phyloP scores from a whole-genome alignment of 768 basidiomycete genomes.

The Lactarius pseudohatsudake region DNA sequence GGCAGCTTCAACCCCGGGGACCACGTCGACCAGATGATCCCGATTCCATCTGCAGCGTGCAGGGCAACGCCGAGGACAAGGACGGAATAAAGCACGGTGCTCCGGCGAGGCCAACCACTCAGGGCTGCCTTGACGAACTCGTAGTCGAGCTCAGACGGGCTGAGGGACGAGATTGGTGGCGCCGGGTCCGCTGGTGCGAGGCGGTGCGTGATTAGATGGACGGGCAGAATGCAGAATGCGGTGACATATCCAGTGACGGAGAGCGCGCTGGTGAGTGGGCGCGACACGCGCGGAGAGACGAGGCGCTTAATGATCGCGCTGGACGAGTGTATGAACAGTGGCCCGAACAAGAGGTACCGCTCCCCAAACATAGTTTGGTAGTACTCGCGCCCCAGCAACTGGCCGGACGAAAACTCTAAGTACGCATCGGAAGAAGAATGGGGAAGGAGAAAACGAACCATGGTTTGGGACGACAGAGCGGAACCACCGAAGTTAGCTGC shows the following conservation, averaged over 20 bases:
- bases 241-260: constrained; percentile 63
- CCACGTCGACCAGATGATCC: constrained; percentile 53
- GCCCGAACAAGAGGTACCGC: constrained; percentile 62
- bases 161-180: constrained; percentile 55
- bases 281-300: constrained; percentile 41
- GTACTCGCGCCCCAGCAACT: constrained; percentile 84
- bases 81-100: constrained; percentile 60
- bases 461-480: constrained; percentile 62
- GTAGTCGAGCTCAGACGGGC: constrained; percentile 77
- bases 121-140: constrained; percentile 80
- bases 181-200: constrained; percentile 46
- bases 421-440: background rate
- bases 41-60: constrained; percentile 64
- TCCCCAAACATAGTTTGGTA: constrained; percentile 76
- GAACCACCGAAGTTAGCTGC: constrained; percentile 69
- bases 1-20: constrained; percentile 35
- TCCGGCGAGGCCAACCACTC: constrained; percentile 58
- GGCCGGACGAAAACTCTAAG: background rate
- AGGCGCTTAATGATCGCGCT: constrained; percentile 62
- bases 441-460: constrained; percentile 50
- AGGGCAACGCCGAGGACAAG: constrained; percentile 55
- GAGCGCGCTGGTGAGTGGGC: constrained; percentile 45
- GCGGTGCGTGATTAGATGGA: constrained; percentile 72
- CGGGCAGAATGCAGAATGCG: constrained; percentile 57
- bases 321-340: constrained; percentile 62